These are phyloP conservation scores for Cadophora sp. DNA, from an alignment of 2,329 filamentous ascomycete species.

Conservation along the genomic window DNA sequence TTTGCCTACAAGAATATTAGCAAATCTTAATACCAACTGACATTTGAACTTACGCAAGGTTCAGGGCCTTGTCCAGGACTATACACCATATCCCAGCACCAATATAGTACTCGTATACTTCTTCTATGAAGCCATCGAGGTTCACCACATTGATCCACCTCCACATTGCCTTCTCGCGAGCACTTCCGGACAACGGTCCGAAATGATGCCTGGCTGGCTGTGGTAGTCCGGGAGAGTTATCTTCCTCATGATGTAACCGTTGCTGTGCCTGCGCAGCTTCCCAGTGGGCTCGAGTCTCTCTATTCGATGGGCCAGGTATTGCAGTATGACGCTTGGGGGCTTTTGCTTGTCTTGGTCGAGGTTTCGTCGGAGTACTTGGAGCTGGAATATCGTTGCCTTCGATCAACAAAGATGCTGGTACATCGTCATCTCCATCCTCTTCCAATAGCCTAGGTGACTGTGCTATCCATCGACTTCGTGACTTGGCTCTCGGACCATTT, in stretches of 20 bases:
- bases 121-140: slow-evolving; percentile 71
- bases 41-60: slow-evolving; percentile 57
- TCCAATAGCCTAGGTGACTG: slow-evolving; percentile 45
- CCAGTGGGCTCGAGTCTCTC: slow-evolving; percentile 59
- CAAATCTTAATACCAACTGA: neutral
- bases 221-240: slow-evolving; percentile 42
- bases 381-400: slow-evolving; percentile 54
- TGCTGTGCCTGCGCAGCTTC: slow-evolving; percentile 60
- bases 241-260: slow-evolving; percentile 51
- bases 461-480: slow-evolving; percentile 38
- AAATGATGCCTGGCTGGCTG: slow-evolving; percentile 56
- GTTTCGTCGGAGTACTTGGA: slow-evolving; percentile 38
- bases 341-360: slow-evolving; percentile 31
- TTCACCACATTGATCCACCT: slow-evolving; percentile 76
- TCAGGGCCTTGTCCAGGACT: slow-evolving; percentile 61
- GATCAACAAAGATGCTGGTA: slow-evolving; percentile 68
- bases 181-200: slow-evolving; percentile 57
- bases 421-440: slow-evolving; percentile 56
- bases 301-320: slow-evolving; percentile 52
- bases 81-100: slow-evolving; percentile 75
- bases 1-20: slow-evolving; percentile 54
- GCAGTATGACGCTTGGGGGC: slow-evolving; percentile 38
- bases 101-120: slow-evolving; percentile 73
- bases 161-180: slow-evolving; percentile 74
- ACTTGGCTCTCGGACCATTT: slow-evolving; percentile 24